A percentile compares a stretch with the other conserved stretches of the same genome.
Conservation (phyloP, 345 rosid species). For the Rubroshorea leprosula region DNA sequence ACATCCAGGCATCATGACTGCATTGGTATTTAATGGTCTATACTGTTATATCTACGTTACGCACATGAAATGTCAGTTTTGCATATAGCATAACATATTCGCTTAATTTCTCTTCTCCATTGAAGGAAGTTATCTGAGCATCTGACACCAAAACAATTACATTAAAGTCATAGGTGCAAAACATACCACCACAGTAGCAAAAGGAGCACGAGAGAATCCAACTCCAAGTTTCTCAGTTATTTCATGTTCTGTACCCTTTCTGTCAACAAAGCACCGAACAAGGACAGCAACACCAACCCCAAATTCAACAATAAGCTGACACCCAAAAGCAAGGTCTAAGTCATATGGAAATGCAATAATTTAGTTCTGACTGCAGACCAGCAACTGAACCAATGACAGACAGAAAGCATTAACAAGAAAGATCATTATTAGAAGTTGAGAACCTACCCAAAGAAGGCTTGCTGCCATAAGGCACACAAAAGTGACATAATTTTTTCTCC, state of each 20-base stretch:
- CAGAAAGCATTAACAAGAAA: neutral
- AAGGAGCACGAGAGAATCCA: conserved; percentile 78
- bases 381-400: neutral
- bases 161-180: conserved; percentile 16
- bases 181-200: conserved; percentile 72
- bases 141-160: neutral
- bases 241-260: conserved; percentile 60
- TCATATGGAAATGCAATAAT: conserved; percentile 7
- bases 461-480: conserved; percentile 88
- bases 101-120: too few species aligned
- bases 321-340: conserved; percentile 14
- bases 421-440: conserved; percentile 1
- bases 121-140: neutral
- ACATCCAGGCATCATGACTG: too few species aligned
- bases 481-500: conserved; percentile 78
- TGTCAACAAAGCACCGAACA: conserved; percentile 78
- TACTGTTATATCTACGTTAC: too few species aligned
- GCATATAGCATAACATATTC: neutral
- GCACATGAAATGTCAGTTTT: too few species aligned
- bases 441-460: conserved; percentile 82
- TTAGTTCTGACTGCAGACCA: conserved; percentile 1
- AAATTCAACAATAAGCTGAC: conserved; percentile 79
- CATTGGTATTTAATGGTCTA: too few species aligned
- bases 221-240: conserved; percentile 73
- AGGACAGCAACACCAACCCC: conserved; percentile 86